Percentiles rank a stretch among this genome's conserved stretches.
Conservation (phyloP, 257 asterid species). For the Solanum acaule region DNA sequence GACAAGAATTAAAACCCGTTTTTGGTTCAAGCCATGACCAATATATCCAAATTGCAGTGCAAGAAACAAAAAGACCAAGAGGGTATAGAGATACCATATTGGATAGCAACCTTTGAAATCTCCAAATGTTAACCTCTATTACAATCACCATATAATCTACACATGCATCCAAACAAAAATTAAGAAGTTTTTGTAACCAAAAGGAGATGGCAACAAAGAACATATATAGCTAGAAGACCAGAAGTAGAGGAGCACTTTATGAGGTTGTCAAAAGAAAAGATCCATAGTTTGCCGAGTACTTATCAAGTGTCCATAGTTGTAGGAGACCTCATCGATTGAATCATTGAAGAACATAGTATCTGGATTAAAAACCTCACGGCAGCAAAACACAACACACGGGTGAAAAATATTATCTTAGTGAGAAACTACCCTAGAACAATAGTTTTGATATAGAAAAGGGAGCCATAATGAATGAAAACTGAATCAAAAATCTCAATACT, state of each 20-base stretch:
- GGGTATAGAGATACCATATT: not conserved
- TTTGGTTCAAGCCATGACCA: not conserved
- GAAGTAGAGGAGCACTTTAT: not conserved
- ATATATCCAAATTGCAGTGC: not conserved
- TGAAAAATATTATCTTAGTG: not conserved
- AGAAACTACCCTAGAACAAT: not conserved
- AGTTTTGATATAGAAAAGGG: not conserved
- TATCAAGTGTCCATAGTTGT: not conserved
- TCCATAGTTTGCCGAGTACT: not conserved
- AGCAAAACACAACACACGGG: not conserved
- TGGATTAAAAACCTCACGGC: not conserved
- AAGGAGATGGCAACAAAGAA: not conserved
- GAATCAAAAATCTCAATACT: not conserved
- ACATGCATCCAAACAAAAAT: not conserved
- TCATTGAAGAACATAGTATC: not conserved
- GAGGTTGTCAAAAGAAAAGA: not conserved
- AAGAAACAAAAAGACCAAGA: not conserved
- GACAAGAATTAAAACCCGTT: not conserved
- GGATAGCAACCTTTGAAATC: not conserved
- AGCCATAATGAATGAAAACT: not conserved
- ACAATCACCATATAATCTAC: not conserved
- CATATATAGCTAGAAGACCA: not conserved
- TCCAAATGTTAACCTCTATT: not conserved
- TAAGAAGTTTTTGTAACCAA: not conserved
- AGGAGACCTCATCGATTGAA: not conserved